Conservation (phyloP, 352 stramenopile species). For the Globisporangium iwayamae region DNA sequence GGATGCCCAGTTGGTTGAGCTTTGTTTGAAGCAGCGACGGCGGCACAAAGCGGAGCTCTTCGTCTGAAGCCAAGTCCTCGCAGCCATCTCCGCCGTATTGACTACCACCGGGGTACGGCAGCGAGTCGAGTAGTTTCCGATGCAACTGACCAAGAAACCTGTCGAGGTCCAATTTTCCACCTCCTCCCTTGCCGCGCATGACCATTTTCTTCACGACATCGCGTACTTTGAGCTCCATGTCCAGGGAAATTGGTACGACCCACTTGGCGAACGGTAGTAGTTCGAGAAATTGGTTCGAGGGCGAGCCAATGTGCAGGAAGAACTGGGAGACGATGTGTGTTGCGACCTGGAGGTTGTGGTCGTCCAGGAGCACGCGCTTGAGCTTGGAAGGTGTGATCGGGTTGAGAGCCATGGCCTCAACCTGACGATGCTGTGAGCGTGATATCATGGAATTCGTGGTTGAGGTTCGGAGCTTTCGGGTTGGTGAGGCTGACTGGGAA, state of each 20-base stretch:
- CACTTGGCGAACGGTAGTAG: conserved; percentile 39
- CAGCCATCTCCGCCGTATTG: not conserved
- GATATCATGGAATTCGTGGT: conserved; percentile 1
- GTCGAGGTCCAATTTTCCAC: conserved; percentile 45
- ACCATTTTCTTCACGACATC: conserved; percentile 35
- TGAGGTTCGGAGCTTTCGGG: not conserved
- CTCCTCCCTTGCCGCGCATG: conserved; percentile 39
- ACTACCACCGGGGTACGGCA: conserved; percentile 2
- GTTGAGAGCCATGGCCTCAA: conserved; percentile 20
- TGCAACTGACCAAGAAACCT: conserved; percentile 40
- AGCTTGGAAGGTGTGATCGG: conserved; percentile 35
- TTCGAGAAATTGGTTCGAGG: conserved; percentile 44
- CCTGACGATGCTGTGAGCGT: conserved; percentile 15
- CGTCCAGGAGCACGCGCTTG: conserved; percentile 28
- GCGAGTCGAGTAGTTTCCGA: conserved; percentile 27
- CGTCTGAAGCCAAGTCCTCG: not conserved
- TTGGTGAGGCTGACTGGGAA: conserved; percentile 3
- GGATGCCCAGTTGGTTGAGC: conserved; percentile 47
- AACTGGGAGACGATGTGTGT: conserved; percentile 48
- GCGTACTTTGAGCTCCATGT: conserved; percentile 33
- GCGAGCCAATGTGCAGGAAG: conserved; percentile 42
- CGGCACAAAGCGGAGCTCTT: conserved; percentile 18
- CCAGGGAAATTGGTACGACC: conserved; percentile 29
- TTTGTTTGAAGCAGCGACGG: conserved; percentile 30
- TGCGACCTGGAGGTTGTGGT: conserved; percentile 32